Evolutionary conservation across 2,329 filamentous ascomycete species (phyloP).

Genomic region (Phoma sp.): DNA sequence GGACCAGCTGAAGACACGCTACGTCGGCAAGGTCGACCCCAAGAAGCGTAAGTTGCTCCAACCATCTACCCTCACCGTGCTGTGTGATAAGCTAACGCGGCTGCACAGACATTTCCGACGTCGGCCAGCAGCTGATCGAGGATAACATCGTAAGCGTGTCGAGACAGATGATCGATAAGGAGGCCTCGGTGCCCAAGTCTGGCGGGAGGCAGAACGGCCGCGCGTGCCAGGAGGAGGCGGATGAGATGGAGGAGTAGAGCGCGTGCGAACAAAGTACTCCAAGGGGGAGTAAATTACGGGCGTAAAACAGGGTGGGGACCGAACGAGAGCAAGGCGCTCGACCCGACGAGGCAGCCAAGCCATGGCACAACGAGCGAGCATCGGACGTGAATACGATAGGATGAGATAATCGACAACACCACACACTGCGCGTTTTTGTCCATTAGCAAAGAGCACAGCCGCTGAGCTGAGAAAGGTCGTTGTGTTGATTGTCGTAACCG

Average conservation of each 20-base stretch:
- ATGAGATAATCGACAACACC: neutral
- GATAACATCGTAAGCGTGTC: slow-evolving; percentile 99
- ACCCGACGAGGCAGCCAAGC: too few species aligned
- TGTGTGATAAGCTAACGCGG: slow-evolving; percentile 21
- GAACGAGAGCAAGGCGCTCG: too few species aligned
- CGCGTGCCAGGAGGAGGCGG: slow-evolving; percentile 36
- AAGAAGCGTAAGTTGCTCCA: slow-evolving; percentile 76
- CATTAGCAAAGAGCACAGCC: too few species aligned
- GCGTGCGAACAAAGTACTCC: too few species aligned
- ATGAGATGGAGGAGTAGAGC: slow-evolving; percentile 43
- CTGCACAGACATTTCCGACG: slow-evolving; percentile 78
- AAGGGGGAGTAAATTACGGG: too few species aligned
- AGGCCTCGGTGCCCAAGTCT: slow-evolving; percentile 80
- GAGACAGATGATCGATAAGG: slow-evolving; percentile 99
- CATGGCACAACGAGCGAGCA: slow-evolving; percentile 3
- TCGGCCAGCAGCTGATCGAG: slow-evolving; percentile 95
- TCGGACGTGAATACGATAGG: slow-evolving; percentile 16
- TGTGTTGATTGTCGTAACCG: too few species aligned
- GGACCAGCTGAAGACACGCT: slow-evolving; percentile 97
- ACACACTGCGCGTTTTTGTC: too few species aligned
- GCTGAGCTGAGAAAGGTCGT: too few species aligned
- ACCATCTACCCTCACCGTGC: too few species aligned
- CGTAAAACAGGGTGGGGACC: too few species aligned
- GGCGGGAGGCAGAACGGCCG: slow-evolving; percentile 37
- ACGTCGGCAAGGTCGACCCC: slow-evolving; percentile 97